phyloP scores from a whole-genome alignment of 176 grass and related monocot species.

The Sorghum bicolor region DNA sequence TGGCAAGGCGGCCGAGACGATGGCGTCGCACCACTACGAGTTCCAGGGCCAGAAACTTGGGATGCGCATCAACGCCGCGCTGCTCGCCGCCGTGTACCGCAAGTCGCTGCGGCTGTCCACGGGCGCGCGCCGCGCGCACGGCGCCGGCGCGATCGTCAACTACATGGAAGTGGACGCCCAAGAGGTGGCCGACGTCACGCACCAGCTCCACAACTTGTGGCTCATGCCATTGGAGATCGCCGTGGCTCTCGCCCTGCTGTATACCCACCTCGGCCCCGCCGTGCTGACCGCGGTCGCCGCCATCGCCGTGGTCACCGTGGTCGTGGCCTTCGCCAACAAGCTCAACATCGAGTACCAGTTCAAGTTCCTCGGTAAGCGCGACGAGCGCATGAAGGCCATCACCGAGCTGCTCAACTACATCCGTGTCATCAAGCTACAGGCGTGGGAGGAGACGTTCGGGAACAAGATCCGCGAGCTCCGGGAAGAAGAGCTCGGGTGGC shows the following conservation, averaged over 20 bases:
- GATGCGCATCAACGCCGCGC: conserved; percentile 60
- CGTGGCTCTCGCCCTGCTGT: conserved; percentile 48
- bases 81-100: conserved; percentile 57
- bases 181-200: conserved; percentile 54
- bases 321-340: conserved; percentile 42
- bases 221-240: conserved; percentile 67
- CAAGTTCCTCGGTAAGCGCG: conserved; percentile 60
- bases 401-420: conserved; percentile 71
- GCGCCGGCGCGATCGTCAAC: conserved; percentile 54
- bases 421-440: conserved; percentile 72
- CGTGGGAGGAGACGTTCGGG: conserved; percentile 64
- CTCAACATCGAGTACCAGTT: conserved; percentile 60
- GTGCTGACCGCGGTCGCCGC: conserved; percentile 49
- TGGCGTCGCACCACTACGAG: conserved; percentile 66
- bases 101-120: conserved; percentile 70
- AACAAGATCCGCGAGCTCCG: conserved; percentile 32
- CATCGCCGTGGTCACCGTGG: conserved; percentile 40
- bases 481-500: conserved; percentile 53
- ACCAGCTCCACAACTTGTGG: conserved; percentile 68
- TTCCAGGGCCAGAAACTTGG: conserved; percentile 65
- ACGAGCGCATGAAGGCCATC: conserved; percentile 72
- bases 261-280: conserved; percentile 44
- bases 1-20: conserved; percentile 53
- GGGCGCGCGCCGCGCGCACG: conserved; percentile 55
- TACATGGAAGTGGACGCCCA: conserved; percentile 81